phyloP scores from a whole-genome alignment of 2,329 filamentous ascomycete species.

The Leptographium wingfieldii region DNA sequence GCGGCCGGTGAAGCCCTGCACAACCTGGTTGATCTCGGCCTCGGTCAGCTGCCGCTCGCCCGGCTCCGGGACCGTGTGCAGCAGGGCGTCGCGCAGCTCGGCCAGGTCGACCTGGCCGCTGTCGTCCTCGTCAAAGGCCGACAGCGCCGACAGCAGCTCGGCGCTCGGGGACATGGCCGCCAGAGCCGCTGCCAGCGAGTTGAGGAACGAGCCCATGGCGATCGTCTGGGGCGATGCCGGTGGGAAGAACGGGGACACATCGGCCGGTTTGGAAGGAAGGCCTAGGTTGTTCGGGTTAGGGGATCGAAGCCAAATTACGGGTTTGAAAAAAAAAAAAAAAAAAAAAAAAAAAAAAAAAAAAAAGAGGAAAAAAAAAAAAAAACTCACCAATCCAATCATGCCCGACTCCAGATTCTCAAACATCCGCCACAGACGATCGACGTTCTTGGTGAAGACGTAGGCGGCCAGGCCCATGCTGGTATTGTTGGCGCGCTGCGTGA shows the following conservation, averaged over 20 bases:
- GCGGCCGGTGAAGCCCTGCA: slow-evolving; percentile 73
- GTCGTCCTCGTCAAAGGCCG: slow-evolving; percentile 91
- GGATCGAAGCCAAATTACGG: too few relatives aligned
- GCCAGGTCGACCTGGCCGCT: slow-evolving; percentile 80
- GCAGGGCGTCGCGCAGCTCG: slow-evolving; percentile 69
- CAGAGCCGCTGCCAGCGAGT: slow-evolving; percentile 63
- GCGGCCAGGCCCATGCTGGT: slow-evolving; percentile 46
- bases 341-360: too few relatives aligned
- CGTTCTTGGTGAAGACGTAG: slow-evolving; percentile 23
- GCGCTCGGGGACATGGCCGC: slow-evolving; percentile 61
- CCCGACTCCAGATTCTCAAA: slow-evolving; percentile 47
- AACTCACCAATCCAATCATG: slow-evolving; percentile 30
- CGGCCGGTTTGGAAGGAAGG: slow-evolving; percentile 56
- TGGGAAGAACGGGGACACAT: slow-evolving; percentile 75
- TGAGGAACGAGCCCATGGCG: slow-evolving; percentile 75
- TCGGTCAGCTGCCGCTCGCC: slow-evolving; percentile 54
- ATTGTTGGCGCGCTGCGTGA: slow-evolving; percentile 39
- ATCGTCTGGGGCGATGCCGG: slow-evolving; percentile 58
- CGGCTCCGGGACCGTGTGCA: slow-evolving; percentile 68
- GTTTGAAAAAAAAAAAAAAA: too few relatives aligned
- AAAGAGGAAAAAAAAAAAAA: slow-evolving; percentile 22
- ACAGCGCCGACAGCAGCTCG: slow-evolving; percentile 81
- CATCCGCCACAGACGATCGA: slow-evolving; percentile 43
- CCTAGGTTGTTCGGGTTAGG: slow-evolving; percentile 31
- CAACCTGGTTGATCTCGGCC: slow-evolving; percentile 72